Base-by-base conservation (phyloP, 352 stramenopile genomes). In the Pseudoperonospora humuli region DNA sequence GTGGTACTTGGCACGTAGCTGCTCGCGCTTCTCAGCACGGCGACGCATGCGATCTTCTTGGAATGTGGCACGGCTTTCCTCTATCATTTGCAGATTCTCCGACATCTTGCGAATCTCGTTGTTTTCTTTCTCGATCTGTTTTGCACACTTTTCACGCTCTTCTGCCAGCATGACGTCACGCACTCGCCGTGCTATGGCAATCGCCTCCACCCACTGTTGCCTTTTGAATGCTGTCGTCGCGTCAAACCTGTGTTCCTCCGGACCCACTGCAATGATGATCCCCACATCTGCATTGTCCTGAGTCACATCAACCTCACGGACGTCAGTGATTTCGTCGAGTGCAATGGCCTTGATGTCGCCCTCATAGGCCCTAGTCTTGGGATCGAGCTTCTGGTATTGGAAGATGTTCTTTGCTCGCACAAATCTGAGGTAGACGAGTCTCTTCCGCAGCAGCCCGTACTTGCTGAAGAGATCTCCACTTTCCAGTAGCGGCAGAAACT, bases 371-470 rank as follows among this genome's bases (percentile, higher is more conserved):
- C 67, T 59, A 15, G 61, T 71, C 28, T 81, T 61, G 3, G 54
- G 40, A 37, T 87, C 66, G 21, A 84, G 60, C 17, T 69, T 78
- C 55, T 85, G 75, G 64, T 85, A 87, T 64, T 87, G 72, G 47
- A 87, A 72, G 4, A 87, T 44, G 46, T 74, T 68, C 49, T 71
- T 81, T n/a, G 48, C 46, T 13, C 68, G 72, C 11, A 85, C 47
- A 29, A 81, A 87, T 34, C 59, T 64, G 38, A 87, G 54, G 34
- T 64, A 59, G 19, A 85, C 68, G 15, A 70, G 32, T 28, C 68
- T 62, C 43, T 82, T 84, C 28, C 69, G 56, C 29, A 85, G 57
- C 49, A 87, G 32, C 1, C 72, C 72, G 53, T 87, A 67, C 67
- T 87, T 87, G 52, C 57, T 69, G 37, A 87, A 80, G 21, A 84